Percentiles rank a stretch among this genome's conserved stretches.
These are phyloP conservation scores for Fraxinus greggii DNA, from an alignment of 305 asterid genomes.

Conservation along the genomic window DNA sequence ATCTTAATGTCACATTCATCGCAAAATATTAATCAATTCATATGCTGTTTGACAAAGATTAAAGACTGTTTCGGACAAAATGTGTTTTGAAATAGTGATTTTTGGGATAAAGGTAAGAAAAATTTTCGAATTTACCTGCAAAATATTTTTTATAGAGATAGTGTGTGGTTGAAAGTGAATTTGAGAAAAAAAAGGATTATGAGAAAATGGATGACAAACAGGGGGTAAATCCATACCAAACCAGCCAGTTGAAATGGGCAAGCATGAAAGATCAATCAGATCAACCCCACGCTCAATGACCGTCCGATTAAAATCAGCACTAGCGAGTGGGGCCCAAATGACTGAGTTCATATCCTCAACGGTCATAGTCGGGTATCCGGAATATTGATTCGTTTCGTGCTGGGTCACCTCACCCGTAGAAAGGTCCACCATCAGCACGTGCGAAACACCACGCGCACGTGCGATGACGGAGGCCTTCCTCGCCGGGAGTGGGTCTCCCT, in stretches of 20 bases:
- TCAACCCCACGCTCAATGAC: slow-evolving; percentile 77
- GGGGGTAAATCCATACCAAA: slow-evolving; percentile 42
- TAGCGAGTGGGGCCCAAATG: slow-evolving; percentile 68
- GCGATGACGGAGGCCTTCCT: slow-evolving; percentile 78
- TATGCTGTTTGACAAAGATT: not conserved
- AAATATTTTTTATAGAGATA: no score
- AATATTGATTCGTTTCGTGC: slow-evolving; percentile 35
- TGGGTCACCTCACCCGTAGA: slow-evolving; percentile 42
- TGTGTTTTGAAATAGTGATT: no score
- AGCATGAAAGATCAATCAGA: slow-evolving; percentile 67
- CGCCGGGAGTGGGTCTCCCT: slow-evolving; percentile 55
- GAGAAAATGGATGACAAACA: no score
- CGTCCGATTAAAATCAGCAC: slow-evolving; percentile 74
- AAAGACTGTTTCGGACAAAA: no score
- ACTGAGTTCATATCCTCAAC: slow-evolving; percentile 77
- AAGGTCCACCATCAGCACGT: slow-evolving; percentile 61
- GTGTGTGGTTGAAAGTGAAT: no score
- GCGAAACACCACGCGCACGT: slow-evolving; percentile 49
- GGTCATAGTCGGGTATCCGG: slow-evolving; percentile 90
- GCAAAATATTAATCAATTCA: not conserved
- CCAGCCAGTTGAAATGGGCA: slow-evolving; percentile 86
- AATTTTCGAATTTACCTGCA: no score
- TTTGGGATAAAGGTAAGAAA: no score
- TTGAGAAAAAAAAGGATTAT: no score
- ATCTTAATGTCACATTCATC: not conserved